These are phyloP conservation scores for Tolypocladium tundrense DNA, from an alignment of 2,329 filamentous ascomycete genomes.

Conservation along the genomic window DNA sequence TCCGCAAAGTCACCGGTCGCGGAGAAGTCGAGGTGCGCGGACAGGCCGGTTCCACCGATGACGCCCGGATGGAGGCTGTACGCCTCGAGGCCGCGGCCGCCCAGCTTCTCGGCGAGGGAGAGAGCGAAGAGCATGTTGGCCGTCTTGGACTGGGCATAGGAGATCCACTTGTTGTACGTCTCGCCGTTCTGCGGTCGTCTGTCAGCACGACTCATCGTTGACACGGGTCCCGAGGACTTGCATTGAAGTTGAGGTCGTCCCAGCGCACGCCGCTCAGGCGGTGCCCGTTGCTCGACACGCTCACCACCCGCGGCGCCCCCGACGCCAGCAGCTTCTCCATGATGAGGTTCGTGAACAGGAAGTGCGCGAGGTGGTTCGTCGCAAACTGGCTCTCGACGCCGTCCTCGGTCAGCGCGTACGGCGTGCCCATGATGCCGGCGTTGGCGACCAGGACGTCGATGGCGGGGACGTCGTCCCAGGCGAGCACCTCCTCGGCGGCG, in stretches of 20 bases:
- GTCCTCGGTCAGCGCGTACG: conserved; percentile 22
- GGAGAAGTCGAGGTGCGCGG: conserved; percentile 10
- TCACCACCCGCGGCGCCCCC: conserved; percentile 26
- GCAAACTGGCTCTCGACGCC: conserved; percentile 33
- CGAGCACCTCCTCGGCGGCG: conserved; percentile 23
- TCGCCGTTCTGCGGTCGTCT: conserved; percentile 13
- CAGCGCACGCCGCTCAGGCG: conserved; percentile 19
- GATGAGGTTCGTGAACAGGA: conserved; percentile 33
- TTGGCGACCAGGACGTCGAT: conserved; percentile 33
- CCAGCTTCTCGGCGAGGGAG: conserved; percentile 20
- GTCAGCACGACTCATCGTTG: neutral
- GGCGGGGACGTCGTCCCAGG: conserved; percentile 11
- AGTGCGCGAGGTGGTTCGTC: conserved; percentile 35
- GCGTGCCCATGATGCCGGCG: conserved; percentile 29
- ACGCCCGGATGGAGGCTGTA: conserved; percentile 25
- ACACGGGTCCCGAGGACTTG: conserved; percentile 6
- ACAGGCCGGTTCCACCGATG: conserved; percentile 12
- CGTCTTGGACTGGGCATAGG: conserved; percentile 29
- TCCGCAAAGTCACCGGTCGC: conserved; percentile 7
- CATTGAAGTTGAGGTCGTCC: conserved; percentile 21
- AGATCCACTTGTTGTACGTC: conserved; percentile 18
- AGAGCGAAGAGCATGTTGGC: conserved; percentile 24
- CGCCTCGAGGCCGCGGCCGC: conserved; percentile 16
- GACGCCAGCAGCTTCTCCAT: conserved; percentile 29
- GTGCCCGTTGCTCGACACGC: conserved; percentile 25